Conservation (phyloP, 495 filamentous ascomycete species). For the Penicillium samsonianum region DNA sequence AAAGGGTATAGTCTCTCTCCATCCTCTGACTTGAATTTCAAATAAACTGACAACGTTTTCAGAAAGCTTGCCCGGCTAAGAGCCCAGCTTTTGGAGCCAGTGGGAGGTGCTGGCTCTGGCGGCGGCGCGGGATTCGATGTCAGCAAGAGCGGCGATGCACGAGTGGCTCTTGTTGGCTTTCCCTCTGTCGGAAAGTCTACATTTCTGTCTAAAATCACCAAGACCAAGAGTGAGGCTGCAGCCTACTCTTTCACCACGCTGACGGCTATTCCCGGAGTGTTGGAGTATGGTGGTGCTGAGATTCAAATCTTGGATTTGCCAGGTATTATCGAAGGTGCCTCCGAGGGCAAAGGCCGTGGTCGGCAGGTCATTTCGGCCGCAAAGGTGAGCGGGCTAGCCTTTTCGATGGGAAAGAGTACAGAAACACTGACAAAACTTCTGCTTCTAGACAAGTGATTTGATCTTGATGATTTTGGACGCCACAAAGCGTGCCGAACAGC, state of each 20-base stretch:
- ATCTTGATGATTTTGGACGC: slow-evolving; percentile 97
- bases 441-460: slow-evolving; percentile 81
- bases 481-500: slow-evolving; percentile 94
- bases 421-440: neutral
- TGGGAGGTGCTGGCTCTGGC: slow-evolving; percentile 69
- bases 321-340: slow-evolving; percentile 96
- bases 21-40: neutral
- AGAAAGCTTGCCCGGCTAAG: slow-evolving; percentile 96
- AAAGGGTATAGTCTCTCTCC: slow-evolving; percentile 69
- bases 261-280: slow-evolving; percentile 94
- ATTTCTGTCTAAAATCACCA: slow-evolving; percentile 97
- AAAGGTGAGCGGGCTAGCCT: slow-evolving; percentile 49
- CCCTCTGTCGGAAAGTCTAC: slow-evolving; percentile 99
- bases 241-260: slow-evolving; percentile 98
- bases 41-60: slow-evolving; percentile 15
- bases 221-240: slow-evolving; percentile 95
- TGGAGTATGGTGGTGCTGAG: slow-evolving; percentile 98
- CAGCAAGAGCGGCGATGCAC: slow-evolving; percentile 93
- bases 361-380: slow-evolving; percentile 98
- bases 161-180: slow-evolving; percentile 96
- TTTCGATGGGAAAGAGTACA: neutral
- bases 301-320: slow-evolving; percentile 98
- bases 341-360: slow-evolving; percentile 95
- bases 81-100: slow-evolving; percentile 93
- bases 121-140: slow-evolving; percentile 91